Evolutionary conservation across 306 rosid species (phyloP).

Genomic region (Cucumis cinereus): DNA sequence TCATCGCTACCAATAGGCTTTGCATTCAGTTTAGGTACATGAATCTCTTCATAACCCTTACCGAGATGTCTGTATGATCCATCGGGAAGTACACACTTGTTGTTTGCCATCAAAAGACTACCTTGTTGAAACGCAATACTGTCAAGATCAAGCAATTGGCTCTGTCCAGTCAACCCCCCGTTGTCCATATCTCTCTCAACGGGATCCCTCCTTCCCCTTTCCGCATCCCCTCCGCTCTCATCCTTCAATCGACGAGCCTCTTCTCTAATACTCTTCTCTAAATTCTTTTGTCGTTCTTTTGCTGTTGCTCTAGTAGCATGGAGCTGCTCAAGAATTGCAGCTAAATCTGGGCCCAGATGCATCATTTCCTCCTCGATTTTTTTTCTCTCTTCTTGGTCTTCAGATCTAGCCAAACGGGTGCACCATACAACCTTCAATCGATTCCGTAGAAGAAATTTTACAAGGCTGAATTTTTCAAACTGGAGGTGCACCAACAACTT

Average conservation of each 20-base stretch:
- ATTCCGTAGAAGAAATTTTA: constrained; percentile 56
- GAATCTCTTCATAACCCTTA: constrained; percentile 87
- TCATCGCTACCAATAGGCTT: constrained; percentile 58
- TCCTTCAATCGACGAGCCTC: constrained; percentile 85
- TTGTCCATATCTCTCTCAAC: constrained; percentile 65
- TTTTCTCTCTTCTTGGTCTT: constrained; percentile 69
- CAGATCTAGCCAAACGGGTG: constrained; percentile 78
- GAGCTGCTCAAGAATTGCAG: constrained; percentile 77
- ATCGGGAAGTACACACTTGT: constrained; percentile 64
- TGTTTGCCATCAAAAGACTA: constrained; percentile 55
- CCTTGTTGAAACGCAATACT: constrained; percentile 64
- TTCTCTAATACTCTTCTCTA: constrained; percentile 86
- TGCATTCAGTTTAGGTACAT: constrained; percentile 75
- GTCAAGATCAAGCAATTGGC: constrained; percentile 78
- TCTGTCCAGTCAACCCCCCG: constrained; percentile 70
- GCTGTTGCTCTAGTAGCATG: constrained; percentile 84
- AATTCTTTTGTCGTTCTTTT: constrained; percentile 75
- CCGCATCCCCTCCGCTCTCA: constrained; percentile 63
- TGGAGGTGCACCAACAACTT: constrained; percentile 53
- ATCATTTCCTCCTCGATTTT: constrained; percentile 86
- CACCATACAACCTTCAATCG: constrained; percentile 87
- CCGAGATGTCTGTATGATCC: constrained; percentile 60
- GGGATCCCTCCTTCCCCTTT: constrained; percentile 52
- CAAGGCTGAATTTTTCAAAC: constrained; percentile 63
- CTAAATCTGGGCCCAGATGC: constrained; percentile 51